Percentiles rank a stretch among this genome's conserved stretches.
Evolutionary conservation across 2,329 filamentous ascomycete genomes (phyloP).

Genomic region (Fusarium sp.): DNA sequence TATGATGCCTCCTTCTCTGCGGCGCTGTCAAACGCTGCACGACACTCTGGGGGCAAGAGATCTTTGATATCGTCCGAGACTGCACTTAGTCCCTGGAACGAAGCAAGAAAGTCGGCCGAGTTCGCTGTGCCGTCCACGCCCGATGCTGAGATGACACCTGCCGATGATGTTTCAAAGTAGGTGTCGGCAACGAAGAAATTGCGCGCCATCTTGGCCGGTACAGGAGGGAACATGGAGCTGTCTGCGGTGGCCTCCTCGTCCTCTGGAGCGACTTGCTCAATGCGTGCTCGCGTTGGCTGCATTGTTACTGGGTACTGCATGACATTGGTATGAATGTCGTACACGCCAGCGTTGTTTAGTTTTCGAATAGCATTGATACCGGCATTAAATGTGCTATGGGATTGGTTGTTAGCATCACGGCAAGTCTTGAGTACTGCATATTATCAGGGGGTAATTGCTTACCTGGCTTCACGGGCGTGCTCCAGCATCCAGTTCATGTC

Average conservation of each 20-base stretch:
- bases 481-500: constrained; percentile 97
- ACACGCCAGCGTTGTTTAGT: constrained; percentile 79
- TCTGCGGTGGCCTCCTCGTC: constrained; percentile 48
- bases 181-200: constrained; percentile 69
- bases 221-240: constrained; percentile 58
- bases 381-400: constrained; percentile 82
- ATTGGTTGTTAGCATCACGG: constrained; percentile 19
- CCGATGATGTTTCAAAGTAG: constrained; percentile 63
- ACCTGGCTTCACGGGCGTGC: constrained; percentile 92
- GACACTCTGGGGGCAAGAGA: constrained; percentile 76
- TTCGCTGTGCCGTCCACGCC: constrained; percentile 59
- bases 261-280: constrained; percentile 74
- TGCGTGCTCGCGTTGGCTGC: constrained; percentile 88
- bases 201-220: constrained; percentile 62
- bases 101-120: constrained; percentile 60
- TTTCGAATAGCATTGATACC: constrained; percentile 75
- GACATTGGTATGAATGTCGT: constrained; percentile 93
- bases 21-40: constrained; percentile 76
- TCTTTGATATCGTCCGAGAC: constrained; percentile 74
- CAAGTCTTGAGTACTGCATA: not conserved
- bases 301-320: constrained; percentile 89
- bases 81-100: constrained; percentile 71
- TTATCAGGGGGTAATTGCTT: constrained; percentile 40
- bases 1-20: constrained; percentile 74
- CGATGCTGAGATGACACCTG: constrained; percentile 58